A percentile compares a stretch with the other conserved stretches of the same genome.
These are phyloP conservation scores for Alternaria angustiovoidea DNA, from an alignment of 2,329 filamentous ascomycete species.

Conservation along the genomic window DNA sequence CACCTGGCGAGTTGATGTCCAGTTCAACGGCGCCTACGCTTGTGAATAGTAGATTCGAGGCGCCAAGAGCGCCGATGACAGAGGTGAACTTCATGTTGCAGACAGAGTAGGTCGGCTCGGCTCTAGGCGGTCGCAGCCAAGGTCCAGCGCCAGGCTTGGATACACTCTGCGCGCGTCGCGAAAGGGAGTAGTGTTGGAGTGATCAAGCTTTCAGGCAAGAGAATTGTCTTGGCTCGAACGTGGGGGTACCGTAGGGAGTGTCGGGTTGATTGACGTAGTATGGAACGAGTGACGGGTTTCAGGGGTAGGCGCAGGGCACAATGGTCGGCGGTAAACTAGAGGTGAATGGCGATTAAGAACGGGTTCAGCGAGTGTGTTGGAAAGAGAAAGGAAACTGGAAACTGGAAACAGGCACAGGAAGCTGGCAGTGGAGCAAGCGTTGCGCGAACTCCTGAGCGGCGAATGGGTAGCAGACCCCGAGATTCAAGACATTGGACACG, in stretches of 20 bases:
- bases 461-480: slow-evolving; percentile 11
- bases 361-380: slow-evolving; percentile 24
- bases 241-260: slow-evolving; percentile 11
- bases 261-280: slow-evolving; percentile 30
- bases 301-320: slow-evolving; percentile 22
- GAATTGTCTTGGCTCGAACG: slow-evolving; percentile 7
- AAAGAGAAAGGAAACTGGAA: slow-evolving; percentile 12
- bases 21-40: slow-evolving; percentile 44
- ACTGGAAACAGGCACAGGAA: slow-evolving; percentile 6
- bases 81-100: slow-evolving; percentile 48
- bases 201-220: neutral
- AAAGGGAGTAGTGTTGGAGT: neutral
- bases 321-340: neutral
- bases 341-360: slow-evolving; percentile 4
- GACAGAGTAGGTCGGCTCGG: slow-evolving; percentile 13
- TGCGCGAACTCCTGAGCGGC: slow-evolving; percentile 20
- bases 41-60: slow-evolving; percentile 43
- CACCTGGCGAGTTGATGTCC: slow-evolving; percentile 41
- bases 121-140: slow-evolving; percentile 22
- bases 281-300: slow-evolving; percentile 43
- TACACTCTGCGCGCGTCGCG: slow-evolving; percentile 12
- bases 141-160: slow-evolving; percentile 37
- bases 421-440: slow-evolving; percentile 19
- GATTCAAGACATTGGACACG: slow-evolving; percentile 19
- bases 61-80: slow-evolving; percentile 40